A percentile compares a stretch with the other conserved stretches of the same genome.
Evolutionary conservation across 1,139 yeast genomes (phyloP).

Genomic region (Blastobotrys petasosporus): DNA sequence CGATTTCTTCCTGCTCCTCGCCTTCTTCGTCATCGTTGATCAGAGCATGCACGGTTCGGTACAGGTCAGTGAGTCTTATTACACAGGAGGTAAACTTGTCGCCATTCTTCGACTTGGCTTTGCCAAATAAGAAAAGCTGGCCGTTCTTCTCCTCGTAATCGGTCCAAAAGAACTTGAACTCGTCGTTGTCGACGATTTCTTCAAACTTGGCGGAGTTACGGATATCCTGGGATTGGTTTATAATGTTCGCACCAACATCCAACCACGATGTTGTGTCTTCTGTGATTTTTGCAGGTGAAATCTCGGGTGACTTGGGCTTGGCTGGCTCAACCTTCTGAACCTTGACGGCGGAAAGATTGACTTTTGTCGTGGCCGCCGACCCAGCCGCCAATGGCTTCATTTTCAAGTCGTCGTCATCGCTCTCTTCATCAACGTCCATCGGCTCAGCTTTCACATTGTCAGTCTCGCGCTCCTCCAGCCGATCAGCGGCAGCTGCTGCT

Average conservation of each 20-base stretch:
- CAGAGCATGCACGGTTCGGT: slow-evolving; percentile 68
- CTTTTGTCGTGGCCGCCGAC: slow-evolving; percentile 3
- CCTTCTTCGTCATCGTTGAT: slow-evolving; percentile 48
- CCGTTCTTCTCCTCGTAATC: slow-evolving; percentile 79
- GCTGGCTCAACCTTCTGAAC: slow-evolving; percentile 13
- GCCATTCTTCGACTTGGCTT: slow-evolving; percentile 48
- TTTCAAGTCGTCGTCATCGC: slow-evolving; percentile 11
- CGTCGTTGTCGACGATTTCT: slow-evolving; percentile 31
- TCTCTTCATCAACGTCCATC: slow-evolving; percentile 7
- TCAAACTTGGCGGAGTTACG: slow-evolving; percentile 5
- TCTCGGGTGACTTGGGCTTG: slow-evolving; percentile 1
- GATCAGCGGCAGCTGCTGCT: neutral
- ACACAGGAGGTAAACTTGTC: slow-evolving; percentile 60
- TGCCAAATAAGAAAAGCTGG: slow-evolving; percentile 75
- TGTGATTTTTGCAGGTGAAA: neutral
- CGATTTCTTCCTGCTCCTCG: slow-evolving; percentile 47
- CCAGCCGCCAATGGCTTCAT: slow-evolving; percentile 8
- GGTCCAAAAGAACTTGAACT: slow-evolving; percentile 78
- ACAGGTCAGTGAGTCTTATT: slow-evolving; percentile 66
- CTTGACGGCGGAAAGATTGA: slow-evolving; percentile 4
- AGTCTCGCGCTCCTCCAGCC: neutral
- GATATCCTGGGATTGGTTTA: neutral
- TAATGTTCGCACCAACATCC: slow-evolving; percentile 4
- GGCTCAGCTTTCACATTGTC: neutral
- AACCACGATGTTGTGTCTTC: slow-evolving; percentile 12